These are phyloP conservation scores for Cercospora canescens DNA, from an alignment of 2,329 filamentous ascomycete genomes.

Conservation along the genomic window DNA sequence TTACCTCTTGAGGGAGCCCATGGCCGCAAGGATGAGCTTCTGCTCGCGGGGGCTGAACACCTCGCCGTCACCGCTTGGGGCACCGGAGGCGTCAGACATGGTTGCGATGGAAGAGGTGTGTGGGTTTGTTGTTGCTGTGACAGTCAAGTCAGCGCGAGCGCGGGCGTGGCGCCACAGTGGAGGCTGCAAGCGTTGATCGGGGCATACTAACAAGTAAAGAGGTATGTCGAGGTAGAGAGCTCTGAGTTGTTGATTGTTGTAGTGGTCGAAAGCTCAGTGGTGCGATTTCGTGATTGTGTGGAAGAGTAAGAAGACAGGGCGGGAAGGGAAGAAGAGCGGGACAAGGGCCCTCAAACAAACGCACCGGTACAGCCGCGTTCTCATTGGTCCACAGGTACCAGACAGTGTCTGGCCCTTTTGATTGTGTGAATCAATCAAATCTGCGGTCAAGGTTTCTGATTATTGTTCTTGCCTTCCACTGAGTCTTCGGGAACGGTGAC, in stretches of 20 bases:
- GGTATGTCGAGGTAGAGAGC: background rate
- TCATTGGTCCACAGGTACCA: background rate
- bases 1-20: slow-evolving; percentile 31
- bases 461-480: background rate
- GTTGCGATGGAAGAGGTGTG: background rate
- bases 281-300: slow-evolving; percentile 5
- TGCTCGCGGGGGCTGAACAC: slow-evolving; percentile 33
- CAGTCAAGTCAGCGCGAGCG: background rate
- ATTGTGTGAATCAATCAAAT: background rate
- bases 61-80: slow-evolving; percentile 1
- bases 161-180: background rate
- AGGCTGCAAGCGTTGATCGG: background rate
- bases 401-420: background rate
- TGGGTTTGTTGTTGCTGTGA: background rate
- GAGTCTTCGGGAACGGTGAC: background rate
- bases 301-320: slow-evolving; percentile 6
- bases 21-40: slow-evolving; percentile 33
- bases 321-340: background rate
- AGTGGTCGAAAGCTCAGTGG: background rate
- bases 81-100: slow-evolving; percentile 18
- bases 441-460: background rate
- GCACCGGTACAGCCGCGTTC: background rate
- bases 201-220: background rate
- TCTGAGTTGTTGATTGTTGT: background rate
- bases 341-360: background rate